Evolutionary conservation across 148 eudicot genomes (phyloP).

Genomic region (Camellia granthamiana): DNA sequence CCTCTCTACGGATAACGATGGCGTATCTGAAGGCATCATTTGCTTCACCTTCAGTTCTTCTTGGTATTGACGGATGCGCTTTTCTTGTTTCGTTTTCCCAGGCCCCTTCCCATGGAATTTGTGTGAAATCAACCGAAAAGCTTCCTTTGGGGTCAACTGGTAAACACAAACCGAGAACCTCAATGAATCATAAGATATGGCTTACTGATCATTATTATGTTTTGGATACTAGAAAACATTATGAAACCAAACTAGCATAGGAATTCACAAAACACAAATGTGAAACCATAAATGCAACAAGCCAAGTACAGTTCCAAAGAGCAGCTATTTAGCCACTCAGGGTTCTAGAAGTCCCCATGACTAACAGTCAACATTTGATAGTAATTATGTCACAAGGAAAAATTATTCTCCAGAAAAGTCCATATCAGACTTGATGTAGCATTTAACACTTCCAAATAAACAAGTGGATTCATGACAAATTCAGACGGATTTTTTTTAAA

Average conservation of each 20-base stretch:
- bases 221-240: not conserved
- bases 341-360: not conserved
- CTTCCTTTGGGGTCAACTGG: slow-evolving; percentile 97
- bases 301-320: not conserved
- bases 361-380: not conserved
- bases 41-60: slow-evolving; percentile 86
- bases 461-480: too few species aligned
- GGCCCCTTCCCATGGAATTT: slow-evolving; percentile 97
- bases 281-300: not conserved
- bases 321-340: not conserved
- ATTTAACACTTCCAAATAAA: not conserved
- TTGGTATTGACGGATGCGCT: slow-evolving; percentile 77
- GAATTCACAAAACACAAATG: not conserved
- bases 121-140: slow-evolving; percentile 81
- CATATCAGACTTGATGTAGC: not conserved
- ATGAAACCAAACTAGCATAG: not conserved
- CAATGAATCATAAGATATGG: not conserved
- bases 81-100: slow-evolving; percentile 90
- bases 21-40: slow-evolving; percentile 87
- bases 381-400: not conserved
- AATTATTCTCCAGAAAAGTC: not conserved
- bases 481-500: too few species aligned
- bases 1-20: slow-evolving; percentile 83
- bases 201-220: not conserved
- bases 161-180: slow-evolving; percentile 11